Evolutionary conservation across 371 early-diverging fungal genomes (phyloP).

Genomic region (Sanchytrium tribonematis): DNA sequence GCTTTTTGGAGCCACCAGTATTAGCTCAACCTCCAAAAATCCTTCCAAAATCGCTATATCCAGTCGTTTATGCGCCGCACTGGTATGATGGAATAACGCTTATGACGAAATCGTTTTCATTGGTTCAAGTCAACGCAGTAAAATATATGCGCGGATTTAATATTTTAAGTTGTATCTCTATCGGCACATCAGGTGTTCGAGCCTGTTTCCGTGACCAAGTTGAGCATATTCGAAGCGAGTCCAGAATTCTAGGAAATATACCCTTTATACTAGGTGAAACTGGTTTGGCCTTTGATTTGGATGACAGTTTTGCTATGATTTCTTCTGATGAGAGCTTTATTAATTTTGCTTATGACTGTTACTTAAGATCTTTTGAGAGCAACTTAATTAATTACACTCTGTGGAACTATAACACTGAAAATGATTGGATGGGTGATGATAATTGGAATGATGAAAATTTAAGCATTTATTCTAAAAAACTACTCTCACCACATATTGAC

Average conservation of each 20-base stretch:
- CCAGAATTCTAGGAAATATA: slow-evolving; percentile 16
- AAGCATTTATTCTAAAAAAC: slow-evolving; percentile 21
- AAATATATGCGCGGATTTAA: slow-evolving; percentile 30
- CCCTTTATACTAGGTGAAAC: slow-evolving; percentile 46
- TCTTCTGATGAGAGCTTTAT: slow-evolving; percentile 35
- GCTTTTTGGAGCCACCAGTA: slow-evolving; percentile 37
- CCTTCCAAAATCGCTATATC: slow-evolving; percentile 12
- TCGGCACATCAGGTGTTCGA: slow-evolving; percentile 41
- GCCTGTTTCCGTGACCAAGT: slow-evolving; percentile 44
- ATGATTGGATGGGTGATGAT: slow-evolving; percentile 30
- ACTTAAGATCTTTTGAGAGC: slow-evolving; percentile 34
- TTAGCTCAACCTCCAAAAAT: slow-evolving; percentile 28
- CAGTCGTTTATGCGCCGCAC: slow-evolving; percentile 35
- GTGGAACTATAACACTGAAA: slow-evolving; percentile 36
- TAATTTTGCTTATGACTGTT: slow-evolving; percentile 36
- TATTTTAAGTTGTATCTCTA: slow-evolving; percentile 22
- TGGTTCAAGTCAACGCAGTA: slow-evolving; percentile 28
- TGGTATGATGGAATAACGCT: slow-evolving; percentile 44
- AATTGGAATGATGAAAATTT: slow-evolving; percentile 74
- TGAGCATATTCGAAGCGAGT: slow-evolving; percentile 23
- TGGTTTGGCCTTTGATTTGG: slow-evolving; percentile 58
- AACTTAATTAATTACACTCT: slow-evolving; percentile 45
- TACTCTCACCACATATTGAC: background rate
- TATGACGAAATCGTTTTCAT: slow-evolving; percentile 27
- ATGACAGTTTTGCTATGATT: slow-evolving; percentile 15